phyloP scores from a whole-genome alignment of 257 asterid genomes.

The Fraxinus anomala region DNA sequence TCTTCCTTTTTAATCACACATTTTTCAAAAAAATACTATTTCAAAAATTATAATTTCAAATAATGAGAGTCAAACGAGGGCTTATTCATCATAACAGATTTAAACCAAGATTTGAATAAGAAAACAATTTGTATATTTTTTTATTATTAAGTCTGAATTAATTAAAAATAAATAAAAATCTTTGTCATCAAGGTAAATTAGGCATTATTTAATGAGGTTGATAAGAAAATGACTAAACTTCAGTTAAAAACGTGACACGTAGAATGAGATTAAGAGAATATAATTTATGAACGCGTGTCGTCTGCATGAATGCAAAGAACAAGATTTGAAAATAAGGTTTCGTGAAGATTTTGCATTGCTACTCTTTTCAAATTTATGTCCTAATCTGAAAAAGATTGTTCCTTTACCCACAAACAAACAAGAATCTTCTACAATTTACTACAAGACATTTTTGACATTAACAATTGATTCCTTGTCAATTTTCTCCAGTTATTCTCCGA shows the following conservation, averaged over 20 bases:
- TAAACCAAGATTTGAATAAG: neutral
- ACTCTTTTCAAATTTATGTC: conserved; percentile 7
- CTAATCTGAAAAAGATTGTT: conserved; percentile 17
- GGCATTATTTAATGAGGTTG: conserved; percentile 17
- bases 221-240: conserved; percentile 37
- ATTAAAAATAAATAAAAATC: neutral
- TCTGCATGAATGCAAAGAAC: conserved; percentile 22
- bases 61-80: too few species aligned
- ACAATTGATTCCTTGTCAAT: neutral
- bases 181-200: neutral
- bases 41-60: too few species aligned
- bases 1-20: too few species aligned
- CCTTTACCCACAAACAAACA: neutral
- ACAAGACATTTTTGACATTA: neutral
- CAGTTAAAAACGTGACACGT: neutral
- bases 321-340: conserved; percentile 23
- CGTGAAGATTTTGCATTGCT: conserved; percentile 18
- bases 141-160: too few species aligned
- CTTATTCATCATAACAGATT: neutral
- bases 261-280: too few species aligned
- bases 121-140: neutral
- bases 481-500: too few species aligned
- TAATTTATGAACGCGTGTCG: neutral
- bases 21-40: too few species aligned
- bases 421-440: neutral